phyloP scores from a whole-genome alignment of 495 filamentous ascomycete species.

The Podospora australis region DNA sequence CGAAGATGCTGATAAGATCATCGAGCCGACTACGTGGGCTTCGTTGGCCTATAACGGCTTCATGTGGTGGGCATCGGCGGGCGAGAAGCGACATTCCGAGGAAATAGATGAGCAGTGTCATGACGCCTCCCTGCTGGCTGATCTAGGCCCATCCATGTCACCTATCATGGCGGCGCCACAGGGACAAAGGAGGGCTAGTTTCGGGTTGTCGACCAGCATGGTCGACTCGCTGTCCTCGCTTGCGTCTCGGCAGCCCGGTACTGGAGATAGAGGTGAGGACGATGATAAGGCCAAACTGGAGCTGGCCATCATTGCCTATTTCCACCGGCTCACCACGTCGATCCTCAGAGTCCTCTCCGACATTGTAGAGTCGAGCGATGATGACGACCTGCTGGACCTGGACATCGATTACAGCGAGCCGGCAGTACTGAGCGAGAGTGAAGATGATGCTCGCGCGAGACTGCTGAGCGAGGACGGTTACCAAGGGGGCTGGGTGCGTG shows the following conservation, averaged over 20 bases:
- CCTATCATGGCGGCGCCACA: constrained; percentile 1
- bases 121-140: constrained; percentile 43
- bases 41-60: constrained; percentile 85
- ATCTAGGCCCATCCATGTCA: constrained; percentile 29
- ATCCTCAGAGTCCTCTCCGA: constrained; percentile 65
- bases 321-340: constrained; percentile 74
- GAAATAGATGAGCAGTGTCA: constrained; percentile 43
- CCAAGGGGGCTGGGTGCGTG: constrained; percentile 40
- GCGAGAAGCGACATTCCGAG: constrained; percentile 62
- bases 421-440: constrained; percentile 4
- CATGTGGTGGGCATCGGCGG: constrained; percentile 98
- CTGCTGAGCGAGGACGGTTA: constrained; percentile 19
- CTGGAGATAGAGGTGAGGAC: constrained; percentile 12
- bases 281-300: constrained; percentile 42
- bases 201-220: constrained; percentile 12
- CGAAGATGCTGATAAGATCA: constrained; percentile 48
- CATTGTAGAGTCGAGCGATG: constrained; percentile 53
- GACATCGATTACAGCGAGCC: constrained; percentile 24
- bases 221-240: constrained; percentile 35
- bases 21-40: constrained; percentile 81
- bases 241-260: constrained; percentile 19
- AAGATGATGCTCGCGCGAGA: constrained; percentile 23
- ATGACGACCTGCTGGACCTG: constrained; percentile 42
- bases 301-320: constrained; percentile 81
- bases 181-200: constrained; percentile 22